These are phyloP conservation scores for Tuber indicum DNA, from an alignment of 495 filamentous ascomycete species.

Conservation along the genomic window DNA sequence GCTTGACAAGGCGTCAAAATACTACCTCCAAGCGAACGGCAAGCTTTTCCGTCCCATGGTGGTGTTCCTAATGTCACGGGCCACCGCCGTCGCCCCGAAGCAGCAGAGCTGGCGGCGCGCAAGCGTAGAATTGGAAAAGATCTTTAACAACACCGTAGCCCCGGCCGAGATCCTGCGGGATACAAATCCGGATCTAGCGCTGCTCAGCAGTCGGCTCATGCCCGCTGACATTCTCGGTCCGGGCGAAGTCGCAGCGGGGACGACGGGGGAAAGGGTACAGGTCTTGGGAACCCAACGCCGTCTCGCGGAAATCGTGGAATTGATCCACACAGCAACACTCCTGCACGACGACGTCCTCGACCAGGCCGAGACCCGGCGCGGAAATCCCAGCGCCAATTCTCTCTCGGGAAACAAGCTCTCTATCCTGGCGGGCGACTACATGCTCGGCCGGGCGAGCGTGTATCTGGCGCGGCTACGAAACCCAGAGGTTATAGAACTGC, in stretches of 20 bases:
- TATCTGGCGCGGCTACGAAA: slow-evolving; percentile 84
- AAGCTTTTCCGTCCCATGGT: slow-evolving; percentile 94
- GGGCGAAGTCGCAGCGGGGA: not conserved
- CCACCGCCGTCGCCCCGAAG: slow-evolving; percentile 74
- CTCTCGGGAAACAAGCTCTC: slow-evolving; percentile 99
- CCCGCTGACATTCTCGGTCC: slow-evolving; percentile 34
- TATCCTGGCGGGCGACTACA: slow-evolving; percentile 89
- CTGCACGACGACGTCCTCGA: slow-evolving; percentile 98
- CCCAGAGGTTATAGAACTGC: slow-evolving; percentile 85
- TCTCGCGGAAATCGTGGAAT: slow-evolving; percentile 90
- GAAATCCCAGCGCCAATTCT: slow-evolving; percentile 77
- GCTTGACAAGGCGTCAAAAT: slow-evolving; percentile 90
- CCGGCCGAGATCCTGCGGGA: slow-evolving; percentile 69
- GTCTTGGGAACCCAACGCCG: slow-evolving; percentile 89
- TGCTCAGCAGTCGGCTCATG: slow-evolving; percentile 38
- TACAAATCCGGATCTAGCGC: slow-evolving; percentile 61
- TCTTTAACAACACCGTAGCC: slow-evolving; percentile 71
- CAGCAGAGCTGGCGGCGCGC: slow-evolving; percentile 36
- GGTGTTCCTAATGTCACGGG: slow-evolving; percentile 90
- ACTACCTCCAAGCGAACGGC: slow-evolving; percentile 94
- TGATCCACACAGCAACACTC: slow-evolving; percentile 93
- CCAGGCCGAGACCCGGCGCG: slow-evolving; percentile 73
- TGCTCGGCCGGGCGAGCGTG: slow-evolving; percentile 87
- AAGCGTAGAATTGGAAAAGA: slow-evolving; percentile 31
- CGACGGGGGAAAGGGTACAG: slow-evolving; percentile 28